Evolutionary conservation across 148 eudicot genomes (phyloP).

Genomic region (Chenopodium formosanum): DNA sequence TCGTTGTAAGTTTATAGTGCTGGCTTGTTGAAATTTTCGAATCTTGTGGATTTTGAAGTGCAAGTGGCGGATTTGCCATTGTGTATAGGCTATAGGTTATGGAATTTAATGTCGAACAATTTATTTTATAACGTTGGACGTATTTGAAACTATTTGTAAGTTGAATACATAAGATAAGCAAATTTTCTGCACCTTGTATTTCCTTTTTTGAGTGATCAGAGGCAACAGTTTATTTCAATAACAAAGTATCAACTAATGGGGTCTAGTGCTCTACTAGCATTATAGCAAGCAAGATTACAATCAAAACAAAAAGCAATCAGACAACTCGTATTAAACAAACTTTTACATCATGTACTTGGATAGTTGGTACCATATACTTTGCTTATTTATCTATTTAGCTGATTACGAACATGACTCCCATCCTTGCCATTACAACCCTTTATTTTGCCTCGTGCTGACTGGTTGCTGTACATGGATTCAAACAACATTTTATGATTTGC

Average conservation of each 20-base stretch:
- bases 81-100: slow-evolving; percentile 32
- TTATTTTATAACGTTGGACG: not conserved
- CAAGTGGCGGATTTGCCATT: slow-evolving; percentile 25
- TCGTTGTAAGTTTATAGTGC: slow-evolving; percentile 1
- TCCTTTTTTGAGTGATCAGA: not conserved
- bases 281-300: too few relatives aligned
- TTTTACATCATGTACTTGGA: too few relatives aligned
- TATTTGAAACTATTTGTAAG: slow-evolving; percentile 17
- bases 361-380: too few relatives aligned
- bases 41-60: slow-evolving; percentile 18
- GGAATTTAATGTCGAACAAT: not conserved
- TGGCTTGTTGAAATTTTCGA: slow-evolving; percentile 9
- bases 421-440: too few relatives aligned
- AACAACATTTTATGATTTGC: too few relatives aligned
- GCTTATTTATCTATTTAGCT: too few relatives aligned
- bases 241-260: not conserved
- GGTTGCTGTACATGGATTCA: too few relatives aligned
- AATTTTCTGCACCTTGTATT: not conserved
- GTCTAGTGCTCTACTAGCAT: too few relatives aligned
- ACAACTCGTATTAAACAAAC: too few relatives aligned
- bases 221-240: not conserved
- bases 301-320: too few relatives aligned
- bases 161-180: not conserved
- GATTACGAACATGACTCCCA: too few relatives aligned
- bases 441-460: too few relatives aligned